A percentile compares a stretch with the other conserved stretches of the same genome.
Evolutionary conservation across 2,329 filamentous ascomycete genomes (phyloP).

Genomic region (Colletotrichum abscissum): DNA sequence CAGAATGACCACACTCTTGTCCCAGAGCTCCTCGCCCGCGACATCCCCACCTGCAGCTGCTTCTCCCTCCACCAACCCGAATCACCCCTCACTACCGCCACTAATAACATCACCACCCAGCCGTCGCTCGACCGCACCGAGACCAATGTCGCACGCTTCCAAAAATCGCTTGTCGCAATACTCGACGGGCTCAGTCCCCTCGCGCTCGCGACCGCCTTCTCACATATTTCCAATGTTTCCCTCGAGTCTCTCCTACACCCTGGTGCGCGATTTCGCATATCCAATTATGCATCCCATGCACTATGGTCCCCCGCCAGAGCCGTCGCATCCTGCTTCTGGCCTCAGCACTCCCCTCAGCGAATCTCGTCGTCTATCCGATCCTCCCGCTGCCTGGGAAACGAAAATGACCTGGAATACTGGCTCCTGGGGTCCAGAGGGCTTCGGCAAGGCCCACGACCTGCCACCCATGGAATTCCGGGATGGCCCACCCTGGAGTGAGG

Average conservation of each 20-base stretch:
- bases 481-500: conserved; percentile 93
- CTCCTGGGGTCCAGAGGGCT: conserved; percentile 62
- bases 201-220: conserved; percentile 83
- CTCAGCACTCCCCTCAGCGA: conserved; percentile 89
- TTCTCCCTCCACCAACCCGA: conserved; percentile 59
- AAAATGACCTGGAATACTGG: conserved; percentile 67
- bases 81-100: conserved; percentile 65
- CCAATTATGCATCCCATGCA: conserved; percentile 85
- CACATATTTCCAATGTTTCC: conserved; percentile 85
- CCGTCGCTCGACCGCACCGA: conserved; percentile 70
- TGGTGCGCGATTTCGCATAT: conserved; percentile 97
- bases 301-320: conserved; percentile 88
- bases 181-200: conserved; percentile 75
- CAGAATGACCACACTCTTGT: conserved; percentile 65
- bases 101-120: conserved; percentile 67
- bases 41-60: conserved; percentile 63
- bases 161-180: conserved; percentile 88
- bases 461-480: conserved; percentile 87
- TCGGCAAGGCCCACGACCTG: conserved; percentile 72
- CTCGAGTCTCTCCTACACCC: conserved; percentile 87
- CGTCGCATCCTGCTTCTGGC: conserved; percentile 76
- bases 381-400: conserved; percentile 79
- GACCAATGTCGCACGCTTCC: conserved; percentile 80
- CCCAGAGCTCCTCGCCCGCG: conserved; percentile 65
- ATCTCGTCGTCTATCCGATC: conserved; percentile 83